A percentile compares a stretch with the other conserved stretches of the same genome.
These are phyloP conservation scores for Apiotrichum akiyoshidainum DNA, from an alignment of 1,284 basidiomycete species.

Conservation along the genomic window DNA sequence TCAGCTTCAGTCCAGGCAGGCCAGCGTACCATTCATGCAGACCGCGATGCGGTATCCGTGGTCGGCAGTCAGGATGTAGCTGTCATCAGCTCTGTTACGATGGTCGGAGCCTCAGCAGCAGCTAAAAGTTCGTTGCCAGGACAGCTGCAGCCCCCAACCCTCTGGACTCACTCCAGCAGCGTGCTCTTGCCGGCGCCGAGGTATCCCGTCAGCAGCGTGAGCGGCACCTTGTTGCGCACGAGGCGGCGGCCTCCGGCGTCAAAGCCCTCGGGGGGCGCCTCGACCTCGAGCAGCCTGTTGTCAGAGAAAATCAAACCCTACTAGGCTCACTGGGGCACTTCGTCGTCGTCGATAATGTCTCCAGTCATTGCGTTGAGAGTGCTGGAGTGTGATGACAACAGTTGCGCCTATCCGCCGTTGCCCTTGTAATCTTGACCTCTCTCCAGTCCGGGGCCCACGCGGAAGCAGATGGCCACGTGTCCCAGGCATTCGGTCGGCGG, in stretches of 20 bases:
- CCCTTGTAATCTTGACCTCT: not conserved
- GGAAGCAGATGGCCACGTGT: no score
- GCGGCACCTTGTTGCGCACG: slow-evolving; percentile 60
- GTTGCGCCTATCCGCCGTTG: no score
- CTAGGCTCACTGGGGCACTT: slow-evolving; percentile 13
- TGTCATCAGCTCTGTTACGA: slow-evolving; percentile 35
- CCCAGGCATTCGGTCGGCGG: not conserved
- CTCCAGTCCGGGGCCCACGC: slow-evolving; percentile 2
- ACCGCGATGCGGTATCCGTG: slow-evolving; percentile 94
- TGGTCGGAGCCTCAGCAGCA: no score
- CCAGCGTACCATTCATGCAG: slow-evolving; percentile 84
- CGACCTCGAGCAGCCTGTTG: slow-evolving; percentile 10
- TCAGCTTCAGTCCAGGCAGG: not conserved
- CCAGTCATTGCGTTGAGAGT: not conserved
- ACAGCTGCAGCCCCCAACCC: not conserved
- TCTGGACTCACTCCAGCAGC: slow-evolving; percentile 57
- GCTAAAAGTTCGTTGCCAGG: no score
- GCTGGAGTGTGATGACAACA: not conserved
- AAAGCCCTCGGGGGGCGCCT: not conserved
- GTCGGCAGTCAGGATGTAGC: slow-evolving; percentile 80
- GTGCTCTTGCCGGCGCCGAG: slow-evolving; percentile 85
- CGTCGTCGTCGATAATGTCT: slow-evolving; percentile 12
- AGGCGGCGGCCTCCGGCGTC: slow-evolving; percentile 8
- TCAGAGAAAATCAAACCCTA: not conserved
- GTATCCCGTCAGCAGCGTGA: slow-evolving; percentile 88